Conservation (phyloP, 2,329 filamentous ascomycete species). For the Neonectria sp. region DNA sequence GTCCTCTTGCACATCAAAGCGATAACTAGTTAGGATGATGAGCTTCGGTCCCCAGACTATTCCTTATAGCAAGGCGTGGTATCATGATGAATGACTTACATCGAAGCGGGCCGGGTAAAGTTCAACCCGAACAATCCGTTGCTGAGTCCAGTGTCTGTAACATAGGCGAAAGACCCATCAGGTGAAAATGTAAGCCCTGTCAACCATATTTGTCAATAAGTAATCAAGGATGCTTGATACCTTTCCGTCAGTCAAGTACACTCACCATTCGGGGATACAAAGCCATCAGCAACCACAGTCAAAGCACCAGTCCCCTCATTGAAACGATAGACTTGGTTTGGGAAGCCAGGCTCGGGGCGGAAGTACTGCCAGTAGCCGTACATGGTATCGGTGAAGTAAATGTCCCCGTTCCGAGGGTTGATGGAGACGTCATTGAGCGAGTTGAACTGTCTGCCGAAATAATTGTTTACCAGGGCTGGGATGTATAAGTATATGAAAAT, state of each 20-base stretch:
- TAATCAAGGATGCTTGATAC: accelerated
- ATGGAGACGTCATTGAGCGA: constrained; percentile 72
- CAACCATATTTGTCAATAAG: constrained; percentile 1
- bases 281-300: constrained; percentile 70
- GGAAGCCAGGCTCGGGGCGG: constrained; percentile 66
- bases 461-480: constrained; percentile 69
- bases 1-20: constrained; percentile 59
- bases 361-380: constrained; percentile 74
- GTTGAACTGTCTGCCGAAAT: constrained; percentile 72
- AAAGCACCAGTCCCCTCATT: constrained; percentile 65
- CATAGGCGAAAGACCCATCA: constrained; percentile 66
- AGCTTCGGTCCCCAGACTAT: neutral
- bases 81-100: constrained; percentile 41
- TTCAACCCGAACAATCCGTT: constrained; percentile 60
- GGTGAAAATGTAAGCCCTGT: constrained; percentile 70
- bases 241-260: accelerated
- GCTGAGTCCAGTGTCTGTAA: constrained; percentile 68
- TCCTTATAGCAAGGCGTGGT: too few species aligned
- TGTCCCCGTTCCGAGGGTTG: constrained; percentile 66
- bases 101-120: constrained; percentile 58
- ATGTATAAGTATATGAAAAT: neutral
- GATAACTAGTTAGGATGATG: constrained; percentile 2
- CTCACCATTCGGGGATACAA: constrained; percentile 68
- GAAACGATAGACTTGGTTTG: constrained; percentile 72
- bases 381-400: constrained; percentile 76